Evolutionary conservation across 192 early-diverging fungal species (phyloP), one percentile per base, ranked within the genome.

Genomic region (Podila epigama): DNA sequence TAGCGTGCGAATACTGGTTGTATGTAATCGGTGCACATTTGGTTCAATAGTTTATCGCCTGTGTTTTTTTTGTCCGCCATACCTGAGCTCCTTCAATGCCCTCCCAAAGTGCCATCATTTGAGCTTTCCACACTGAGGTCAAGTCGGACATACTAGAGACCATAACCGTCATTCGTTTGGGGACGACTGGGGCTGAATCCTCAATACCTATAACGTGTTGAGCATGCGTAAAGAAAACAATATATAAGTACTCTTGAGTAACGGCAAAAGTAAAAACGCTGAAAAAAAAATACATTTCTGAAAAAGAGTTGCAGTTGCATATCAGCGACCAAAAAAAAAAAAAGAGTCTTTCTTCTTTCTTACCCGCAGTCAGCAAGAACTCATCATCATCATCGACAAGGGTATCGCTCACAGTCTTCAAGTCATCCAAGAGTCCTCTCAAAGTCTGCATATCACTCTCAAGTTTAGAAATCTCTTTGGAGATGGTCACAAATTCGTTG

Each of bases 401-500:
- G 34, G 71, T 81, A 31, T 86, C 82, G 51, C 82, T 85, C 8
- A 82, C 77, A 18, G 62, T 69, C 12, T 81, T 85, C 25, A 95
- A 60, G 56, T 95, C 91, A 58, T 87, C 83, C 33, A 95, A 68
- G 41, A 92, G 70, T 35, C 84, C 86, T 15, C 91, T 86, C 27
- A 95, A 66, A 0, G 80, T 66, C 32, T 94, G 79, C 81, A 95
- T 90, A 69, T 94, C 93, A 40, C 88, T 85, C 80, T 93, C 92
- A 53, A 94, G 81, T 55, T 87, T 87, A 37, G 84, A 84, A 39
- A 95, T 94, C 59, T 95, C 94, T 55, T 95, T 93, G 34, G 92
- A 93, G 51, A 95, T 95, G 34, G 84, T 84, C 16, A 95, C 92
- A 72, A 95, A 95, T 63, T 94, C 92, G 42, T 79, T 87, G 68